Conservation (phyloP, 2,329 filamentous ascomycete genomes). For the Diatrype stigma region DNA sequence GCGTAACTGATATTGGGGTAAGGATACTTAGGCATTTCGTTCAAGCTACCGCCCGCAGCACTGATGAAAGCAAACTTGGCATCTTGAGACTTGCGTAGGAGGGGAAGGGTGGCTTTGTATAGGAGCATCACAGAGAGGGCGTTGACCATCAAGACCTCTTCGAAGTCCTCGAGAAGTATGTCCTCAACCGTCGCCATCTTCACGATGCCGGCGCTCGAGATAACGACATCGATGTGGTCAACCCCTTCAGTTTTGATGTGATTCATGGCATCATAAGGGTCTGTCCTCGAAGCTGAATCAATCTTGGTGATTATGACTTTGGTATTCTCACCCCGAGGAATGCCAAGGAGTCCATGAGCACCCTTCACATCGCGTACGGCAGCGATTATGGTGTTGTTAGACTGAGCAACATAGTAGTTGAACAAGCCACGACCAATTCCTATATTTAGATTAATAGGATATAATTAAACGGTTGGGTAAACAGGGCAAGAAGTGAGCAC, state of each 20-base stretch:
- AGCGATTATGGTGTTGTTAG: constrained; percentile 1
- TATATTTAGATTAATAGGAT: too few species aligned
- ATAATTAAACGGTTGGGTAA: too few species aligned
- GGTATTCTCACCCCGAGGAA: not conserved
- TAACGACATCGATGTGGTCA: too few species aligned
- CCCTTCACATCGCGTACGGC: constrained; percentile 1
- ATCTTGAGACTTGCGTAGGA: not conserved
- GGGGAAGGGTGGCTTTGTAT: not conserved
- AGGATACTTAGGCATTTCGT: not conserved
- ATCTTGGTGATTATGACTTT: too few species aligned
- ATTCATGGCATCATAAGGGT: too few species aligned
- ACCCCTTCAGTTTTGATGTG: too few species aligned
- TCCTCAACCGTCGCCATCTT: not conserved
- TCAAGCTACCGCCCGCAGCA: constrained; percentile 1
- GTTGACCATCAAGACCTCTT: constrained; percentile 1
- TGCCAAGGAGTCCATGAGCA: not conserved
- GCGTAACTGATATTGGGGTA: constrained; percentile 1
- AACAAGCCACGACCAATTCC: not conserved
- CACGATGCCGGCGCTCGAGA: not conserved
- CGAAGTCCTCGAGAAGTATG: not conserved
- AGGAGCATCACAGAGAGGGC: constrained; percentile 1
- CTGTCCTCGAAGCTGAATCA: too few species aligned
- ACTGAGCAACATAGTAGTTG: constrained; percentile 1
- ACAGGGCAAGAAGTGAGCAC: too few species aligned
- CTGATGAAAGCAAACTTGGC: not conserved